A percentile compares a stretch with the other conserved stretches of the same genome.
These are phyloP conservation scores for Pigoraptor vietnamica DNA, from an alignment of 78 protist species.

Conservation along the genomic window DNA sequence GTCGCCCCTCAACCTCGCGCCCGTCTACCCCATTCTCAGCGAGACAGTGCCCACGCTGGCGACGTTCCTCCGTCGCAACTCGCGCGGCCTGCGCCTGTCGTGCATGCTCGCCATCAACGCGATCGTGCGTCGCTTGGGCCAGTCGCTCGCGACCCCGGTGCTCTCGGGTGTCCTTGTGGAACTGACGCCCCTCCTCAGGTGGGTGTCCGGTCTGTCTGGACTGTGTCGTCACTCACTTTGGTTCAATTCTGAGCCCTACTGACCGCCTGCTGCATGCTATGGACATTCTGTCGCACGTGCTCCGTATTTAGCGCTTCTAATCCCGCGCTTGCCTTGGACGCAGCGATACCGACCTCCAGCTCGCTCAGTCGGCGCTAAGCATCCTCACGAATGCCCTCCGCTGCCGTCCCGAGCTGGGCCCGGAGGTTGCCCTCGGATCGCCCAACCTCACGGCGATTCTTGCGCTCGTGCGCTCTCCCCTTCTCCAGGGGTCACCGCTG, in stretches of 20 bases:
- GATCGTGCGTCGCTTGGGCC: neutral
- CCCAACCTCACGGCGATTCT: no score
- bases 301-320: no score
- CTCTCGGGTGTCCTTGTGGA: neutral
- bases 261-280: no score
- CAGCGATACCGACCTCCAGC: slow-evolving; percentile 41
- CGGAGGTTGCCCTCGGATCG: no score
- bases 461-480: slow-evolving; percentile 37
- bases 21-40: neutral
- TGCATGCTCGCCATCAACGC: slow-evolving; percentile 3
- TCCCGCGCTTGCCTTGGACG: no score
- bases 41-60: slow-evolving; percentile 11
- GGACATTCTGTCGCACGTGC: no score
- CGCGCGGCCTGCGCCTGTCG: slow-evolving; percentile 31
- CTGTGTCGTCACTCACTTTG: no score
- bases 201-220: no score
- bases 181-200: slow-evolving; percentile 9
- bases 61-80: slow-evolving; percentile 39
- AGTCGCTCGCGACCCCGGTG: slow-evolving; percentile 20
- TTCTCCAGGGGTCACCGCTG: slow-evolving; percentile 84
- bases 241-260: no score
- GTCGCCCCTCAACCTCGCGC: neutral
- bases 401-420: slow-evolving; percentile 18
- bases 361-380: slow-evolving; percentile 23
- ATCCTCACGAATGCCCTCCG: neutral